Base-by-base conservation (phyloP, 306 rosid species). In the Dicorynia guianensis region DNA sequence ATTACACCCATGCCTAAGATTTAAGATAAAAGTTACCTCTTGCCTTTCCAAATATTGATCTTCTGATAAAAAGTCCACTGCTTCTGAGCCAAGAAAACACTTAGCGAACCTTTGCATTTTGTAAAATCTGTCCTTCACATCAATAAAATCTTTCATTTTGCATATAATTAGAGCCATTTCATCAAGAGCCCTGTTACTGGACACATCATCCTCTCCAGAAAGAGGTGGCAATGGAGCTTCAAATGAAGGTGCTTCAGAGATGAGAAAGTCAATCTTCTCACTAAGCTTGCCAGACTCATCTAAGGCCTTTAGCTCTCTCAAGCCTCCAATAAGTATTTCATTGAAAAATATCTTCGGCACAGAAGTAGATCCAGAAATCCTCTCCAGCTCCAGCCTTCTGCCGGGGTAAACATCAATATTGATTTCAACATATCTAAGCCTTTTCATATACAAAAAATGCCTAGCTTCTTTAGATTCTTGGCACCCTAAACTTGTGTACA, bases 21-120 rank as follows among this genome's bases (percentile, higher is more conserved):
- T 69, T 14, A 67, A 39, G 67, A 71, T 83, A 71, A 54, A 70
- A 85, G 87, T 78, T 64, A 92, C 97, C 94, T 91, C 96, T 80
- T 62, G 89, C 81, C 90, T 90, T 86, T 91, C 98, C 87, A 94
- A 83, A 85, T 91, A 94, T 71, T 94, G 98, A 86, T 94, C 97
- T 77, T 91, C 96, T 43, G 96, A 92, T 73, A 94, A 81, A 85
- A 94, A 91, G 78, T 94, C 89, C 73, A 91, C 87, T 52, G 96
- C 98, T 74, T 91, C 95, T 44, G 95, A 91, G 49, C 93, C 95
- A 15, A 84, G 77, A 80, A 94, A 94, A 86, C 94, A 84, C 68
- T 70, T 84, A 25, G 85, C 87, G 76, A 90, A 90, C 86, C 91
- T 80, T 42, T 95, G 95, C 89, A 91, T 84, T 80, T 92, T 94